Base-by-base conservation (phyloP, 2,329 filamentous ascomycete species). In the Sclerotinia borealis region DNA sequence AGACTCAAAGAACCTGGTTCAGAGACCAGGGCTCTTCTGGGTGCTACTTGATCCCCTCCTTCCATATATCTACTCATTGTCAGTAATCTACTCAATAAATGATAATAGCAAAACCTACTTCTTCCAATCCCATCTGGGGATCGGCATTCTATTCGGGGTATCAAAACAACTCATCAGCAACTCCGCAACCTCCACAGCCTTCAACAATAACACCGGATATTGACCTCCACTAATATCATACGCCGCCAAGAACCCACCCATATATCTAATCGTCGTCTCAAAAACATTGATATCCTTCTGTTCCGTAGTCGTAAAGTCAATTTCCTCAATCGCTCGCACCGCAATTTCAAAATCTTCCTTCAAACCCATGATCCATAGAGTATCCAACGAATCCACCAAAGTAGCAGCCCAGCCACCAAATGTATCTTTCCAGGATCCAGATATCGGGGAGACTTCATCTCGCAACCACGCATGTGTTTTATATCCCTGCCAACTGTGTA, bases 401-500 rank as follows among this genome's bases (percentile, higher is more conserved):
- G 92, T 96, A 10, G 92, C 92, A 19, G 90, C 91, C 92, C 92
- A 96, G 48, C 90, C 91, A 71, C 92, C 93, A 76, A 98, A 98
- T 0, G 92, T 91, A 73, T 97, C 90, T 39, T 85, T 85, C 67
- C 79, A 85, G 7, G 77, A 77, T 61, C 87, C 87, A 37, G 84
- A 83, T 19, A 93, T 79, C 1, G 95, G 95, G 41, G 78, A 81
- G 17, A 98, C 78, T 77, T 98, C 95, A 73, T 99, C 95, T 68
- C 93, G 89, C 67, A 88, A 84, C 86, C 91, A 95, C 4, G 92
- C 93, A 70, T 87, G 81, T 65, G 85, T 80, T 72, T 85, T 89
- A 77, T 98, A 99, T 17, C 90, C 91, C 1, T 80, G 77, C 95
- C 95, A 98, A 1, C 91, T 71, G 55, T 74, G 73, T 36, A 45